Percentiles rank a stretch among this genome's conserved stretches.
Evolutionary conservation across 805 yeast genomes (phyloP).

Genomic region (Wickerhamomyces silvicola): DNA sequence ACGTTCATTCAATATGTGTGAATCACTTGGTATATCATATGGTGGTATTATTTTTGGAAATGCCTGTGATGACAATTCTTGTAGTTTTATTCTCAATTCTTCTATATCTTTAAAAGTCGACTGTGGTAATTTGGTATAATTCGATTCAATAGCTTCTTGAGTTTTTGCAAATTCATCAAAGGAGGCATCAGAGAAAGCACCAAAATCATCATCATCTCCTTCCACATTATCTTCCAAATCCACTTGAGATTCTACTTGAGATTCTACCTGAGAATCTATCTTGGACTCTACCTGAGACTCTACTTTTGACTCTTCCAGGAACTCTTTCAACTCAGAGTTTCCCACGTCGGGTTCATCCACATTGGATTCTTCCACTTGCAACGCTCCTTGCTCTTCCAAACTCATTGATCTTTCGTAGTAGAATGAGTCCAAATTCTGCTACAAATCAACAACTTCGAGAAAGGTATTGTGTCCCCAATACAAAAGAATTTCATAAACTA

Average conservation of each 20-base stretch:
- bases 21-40: constrained; percentile 6
- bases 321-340: too few relatives aligned
- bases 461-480: too few relatives aligned
- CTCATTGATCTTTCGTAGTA: too few relatives aligned
- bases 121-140: constrained; percentile 10
- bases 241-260: not conserved
- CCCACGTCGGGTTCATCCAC: too few relatives aligned
- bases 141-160: constrained; percentile 2
- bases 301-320: too few relatives aligned
- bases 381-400: too few relatives aligned
- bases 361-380: too few relatives aligned
- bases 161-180: constrained; percentile 26
- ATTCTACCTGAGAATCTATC: too few relatives aligned
- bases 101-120: constrained; percentile 6
- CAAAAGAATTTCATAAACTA: too few relatives aligned
- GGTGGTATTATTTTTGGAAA: constrained; percentile 7
- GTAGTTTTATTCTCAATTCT: constrained; percentile 4
- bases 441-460: too few relatives aligned
- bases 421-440: too few relatives aligned
- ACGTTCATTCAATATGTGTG: constrained; percentile 24
- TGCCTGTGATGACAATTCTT: constrained; percentile 6
- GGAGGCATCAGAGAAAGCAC: constrained; percentile 28
- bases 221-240: not conserved
- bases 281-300: too few relatives aligned
- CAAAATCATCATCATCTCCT: constrained; percentile 25